Evolutionary conservation across 768 basidiomycete genomes (phyloP), one percentile per base, ranked within the genome.

Genomic region (Harrya chromipes): DNA sequence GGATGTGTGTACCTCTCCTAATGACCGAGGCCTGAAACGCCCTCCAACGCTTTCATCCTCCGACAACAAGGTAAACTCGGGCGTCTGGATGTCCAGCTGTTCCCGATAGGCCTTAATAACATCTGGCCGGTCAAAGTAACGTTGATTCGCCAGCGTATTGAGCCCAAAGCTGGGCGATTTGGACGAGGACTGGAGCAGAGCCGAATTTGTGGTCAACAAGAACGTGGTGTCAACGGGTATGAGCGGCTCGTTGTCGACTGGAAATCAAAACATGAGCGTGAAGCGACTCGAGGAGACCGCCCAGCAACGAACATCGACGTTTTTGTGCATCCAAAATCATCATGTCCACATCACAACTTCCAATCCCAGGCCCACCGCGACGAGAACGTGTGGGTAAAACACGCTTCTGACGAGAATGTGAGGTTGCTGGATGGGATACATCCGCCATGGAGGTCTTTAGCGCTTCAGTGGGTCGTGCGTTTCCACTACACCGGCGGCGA

Each of bases 321-420:
- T 82, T 82, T 60, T 86, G 78, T 54, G 84, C 86, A 58, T 93
- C 90, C 55, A 92, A 68, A 65, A 94, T 88, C 82, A 90, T 84
- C 47, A 82, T 59, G 72, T 94, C 92, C 16, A 84, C 76, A 64
- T 90, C 87, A 64, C 84, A 83, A 52, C 71, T 85, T 48, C 91
- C 89, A 43, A 89, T 80, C 31, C 88, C 89, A 24, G 87, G 85
- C 14, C 88, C 89, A 47, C 88, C 85, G 48, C 91, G 80, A 58
- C 89, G 77, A 48, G 86, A 80, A 59, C 92, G 81, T 67, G 88
- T 80, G 37, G 92, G 92, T 49, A 91, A 72, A 38, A 91, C 84
- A 66, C 91, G 84, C 70, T 86, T 87, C 69, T 83, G 84, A 48
- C 79, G 82, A 54, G 71, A 65, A 58, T 74, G 69, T 40, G 68